These are phyloP conservation scores for Escallonia rubra DNA, from an alignment of 129 eudicot species.

Conservation along the genomic window DNA sequence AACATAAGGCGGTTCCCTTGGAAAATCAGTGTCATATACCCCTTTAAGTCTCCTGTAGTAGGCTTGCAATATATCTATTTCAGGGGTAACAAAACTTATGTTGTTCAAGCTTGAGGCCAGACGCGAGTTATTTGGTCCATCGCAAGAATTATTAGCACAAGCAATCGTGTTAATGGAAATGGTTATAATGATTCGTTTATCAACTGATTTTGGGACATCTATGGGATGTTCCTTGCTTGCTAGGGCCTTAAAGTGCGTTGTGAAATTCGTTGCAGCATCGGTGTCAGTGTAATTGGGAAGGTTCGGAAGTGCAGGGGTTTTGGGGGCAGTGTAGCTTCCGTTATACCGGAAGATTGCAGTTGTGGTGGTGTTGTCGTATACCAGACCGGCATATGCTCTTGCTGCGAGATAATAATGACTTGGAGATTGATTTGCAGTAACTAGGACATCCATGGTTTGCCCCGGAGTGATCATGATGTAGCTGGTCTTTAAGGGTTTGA, in stretches of 20 bases:
- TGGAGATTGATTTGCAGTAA: constrained; percentile 27
- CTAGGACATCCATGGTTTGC: constrained; percentile 32
- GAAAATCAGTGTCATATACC: constrained; percentile 38
- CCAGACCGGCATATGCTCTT: constrained; percentile 9
- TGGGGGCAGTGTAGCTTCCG: constrained; percentile 7
- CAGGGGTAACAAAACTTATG: constrained; percentile 42
- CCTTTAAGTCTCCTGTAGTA: constrained; percentile 44
- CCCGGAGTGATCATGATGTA: constrained; percentile 40
- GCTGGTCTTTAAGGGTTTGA: constrained; percentile 28
- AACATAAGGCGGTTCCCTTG: constrained; percentile 30
- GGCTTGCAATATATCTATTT: constrained; percentile 48
- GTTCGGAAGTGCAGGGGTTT: constrained; percentile 9
- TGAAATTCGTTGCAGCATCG: constrained; percentile 11
- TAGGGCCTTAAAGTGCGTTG: constrained; percentile 23
- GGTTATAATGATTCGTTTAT: constrained; percentile 21
- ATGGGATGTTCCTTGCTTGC: constrained; percentile 26
- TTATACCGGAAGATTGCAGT: constrained; percentile 24
- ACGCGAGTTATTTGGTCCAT: constrained; percentile 24
- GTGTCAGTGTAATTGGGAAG: constrained; percentile 26
- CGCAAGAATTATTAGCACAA: constrained; percentile 22
- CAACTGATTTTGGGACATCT: constrained; percentile 29
- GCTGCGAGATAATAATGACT: constrained; percentile 38
- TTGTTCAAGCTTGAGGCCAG: constrained; percentile 46
- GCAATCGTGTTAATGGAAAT: constrained; percentile 26
- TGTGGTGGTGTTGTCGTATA: constrained; percentile 37